Percentiles rank a stretch among this genome's conserved stretches.
Conservation (phyloP, 331 rosid genomes). For the Quercus lobata region DNA sequence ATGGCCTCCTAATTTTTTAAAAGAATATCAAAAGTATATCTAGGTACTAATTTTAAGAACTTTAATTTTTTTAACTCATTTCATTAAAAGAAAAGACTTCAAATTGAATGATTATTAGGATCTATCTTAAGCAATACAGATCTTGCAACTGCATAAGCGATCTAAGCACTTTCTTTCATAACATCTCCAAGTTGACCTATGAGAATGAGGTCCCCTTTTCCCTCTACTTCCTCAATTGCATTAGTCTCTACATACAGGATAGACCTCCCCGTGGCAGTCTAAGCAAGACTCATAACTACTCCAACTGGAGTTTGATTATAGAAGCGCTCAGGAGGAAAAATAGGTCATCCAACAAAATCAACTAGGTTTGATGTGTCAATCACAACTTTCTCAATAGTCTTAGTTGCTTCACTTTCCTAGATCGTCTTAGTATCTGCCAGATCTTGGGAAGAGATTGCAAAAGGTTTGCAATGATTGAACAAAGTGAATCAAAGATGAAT, state of each 20-base stretch:
- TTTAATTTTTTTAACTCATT: too few relatives aligned
- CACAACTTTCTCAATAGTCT: conserved; percentile 43
- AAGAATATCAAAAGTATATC: too few relatives aligned
- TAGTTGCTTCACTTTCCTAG: conserved; percentile 31
- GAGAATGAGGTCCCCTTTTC: conserved; percentile 65
- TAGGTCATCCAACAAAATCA: conserved; percentile 88
- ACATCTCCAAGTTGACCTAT: conserved; percentile 99
- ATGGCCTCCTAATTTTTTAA: too few relatives aligned
- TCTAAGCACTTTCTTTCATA: conserved; percentile 98
- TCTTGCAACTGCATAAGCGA: conserved; percentile 86
- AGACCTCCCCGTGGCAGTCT: conserved; percentile 94
- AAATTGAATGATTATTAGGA: conserved; percentile 28
- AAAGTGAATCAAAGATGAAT: background rate
- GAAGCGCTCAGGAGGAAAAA: conserved; percentile 89
- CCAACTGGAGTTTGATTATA: conserved; percentile 80
- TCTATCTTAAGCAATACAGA: conserved; percentile 50
- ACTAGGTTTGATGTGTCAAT: conserved; percentile 56
- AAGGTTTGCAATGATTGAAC: background rate
- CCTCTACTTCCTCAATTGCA: conserved; percentile 72
- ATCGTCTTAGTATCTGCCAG: conserved; percentile 28
- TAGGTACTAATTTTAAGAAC: too few relatives aligned
- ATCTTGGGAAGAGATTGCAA: conserved; percentile 43
- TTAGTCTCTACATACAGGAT: conserved; percentile 87
- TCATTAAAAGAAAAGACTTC: too few relatives aligned
- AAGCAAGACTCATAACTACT: conserved; percentile 98